Evolutionary conservation across 164 flowering plant species (phyloP), one percentile per base, ranked within the genome.

Genomic region (Chimonanthus praecox): DNA sequence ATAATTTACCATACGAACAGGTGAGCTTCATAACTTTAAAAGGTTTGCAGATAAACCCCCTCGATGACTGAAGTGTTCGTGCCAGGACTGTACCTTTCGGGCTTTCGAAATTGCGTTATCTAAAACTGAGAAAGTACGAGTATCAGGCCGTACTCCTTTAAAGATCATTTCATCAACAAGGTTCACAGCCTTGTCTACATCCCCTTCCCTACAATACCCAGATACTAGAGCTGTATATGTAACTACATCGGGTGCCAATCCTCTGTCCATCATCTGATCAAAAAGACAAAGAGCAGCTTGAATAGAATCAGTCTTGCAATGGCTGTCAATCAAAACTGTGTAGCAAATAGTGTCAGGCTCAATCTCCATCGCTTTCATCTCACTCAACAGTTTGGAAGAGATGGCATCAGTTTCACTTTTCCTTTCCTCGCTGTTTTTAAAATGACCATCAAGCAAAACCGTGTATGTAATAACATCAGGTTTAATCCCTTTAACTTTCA

Each of bases 381-480:
- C 89, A 48, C 50, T 67, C 81, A 63, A 80, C 70, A 88, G 18
- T 10, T 73, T 20, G 3, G 75, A 83, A 71, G 7, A 47, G 64
- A 51, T 71, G 60, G 76, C 74, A 74, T 79, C 71, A 64, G 62
- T 33, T 67, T 51, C 33, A 64, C 13, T 3, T 64, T 49, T 50
- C 49, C 67, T 65, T 7, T 33, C 48, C 60, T n/a, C 45, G 54
- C 50, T 61, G 64, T 4, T 47, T 68, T 86, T 85, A 43, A 73
- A 74, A 65, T 63, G 48, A 49, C 85, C 87, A 77, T 90, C 85
- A 75, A 92, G 83, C 79, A 94, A 79, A 71, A 86, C 94, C 13
- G 97, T 92, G 71, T 83, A 89, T 15, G 89, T 84, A 44, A 90
- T 63, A 18, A 89, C 76, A 82, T 94, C 94, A 76, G 94, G 96